Evolutionary conservation across 352 stramenopile species (phyloP).

Genomic region (Phytophthora constricta): DNA sequence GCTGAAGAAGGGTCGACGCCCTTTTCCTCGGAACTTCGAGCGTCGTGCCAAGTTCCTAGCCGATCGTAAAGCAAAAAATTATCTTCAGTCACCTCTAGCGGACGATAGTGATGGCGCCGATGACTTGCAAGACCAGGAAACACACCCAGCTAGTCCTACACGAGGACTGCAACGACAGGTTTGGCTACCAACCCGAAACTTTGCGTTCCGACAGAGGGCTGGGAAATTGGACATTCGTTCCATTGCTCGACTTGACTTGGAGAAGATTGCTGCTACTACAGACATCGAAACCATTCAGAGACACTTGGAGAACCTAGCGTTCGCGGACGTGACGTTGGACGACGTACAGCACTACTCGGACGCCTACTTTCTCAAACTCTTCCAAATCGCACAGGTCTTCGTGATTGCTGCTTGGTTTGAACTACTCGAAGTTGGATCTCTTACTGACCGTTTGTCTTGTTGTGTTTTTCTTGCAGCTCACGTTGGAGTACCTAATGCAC

Average conservation of each 20-base stretch:
- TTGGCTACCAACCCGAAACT: conserved; percentile 76
- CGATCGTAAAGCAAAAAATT: conserved; percentile 20
- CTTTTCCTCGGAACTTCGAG: conserved; percentile 25
- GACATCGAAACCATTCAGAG: conserved; percentile 79
- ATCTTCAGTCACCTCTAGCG: neutral
- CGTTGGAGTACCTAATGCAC: conserved; percentile 83
- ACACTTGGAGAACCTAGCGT: conserved; percentile 83
- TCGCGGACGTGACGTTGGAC: conserved; percentile 82
- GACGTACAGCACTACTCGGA: conserved; percentile 88
- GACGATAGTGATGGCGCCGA: conserved; percentile 14
- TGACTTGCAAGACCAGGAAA: conserved; percentile 26
- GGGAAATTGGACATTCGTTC: conserved; percentile 79
- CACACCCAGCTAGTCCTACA: conserved; percentile 12
- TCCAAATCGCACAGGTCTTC: conserved; percentile 83
- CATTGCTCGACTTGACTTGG: conserved; percentile 72
- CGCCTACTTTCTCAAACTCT: conserved; percentile 87
- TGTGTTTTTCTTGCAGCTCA: conserved; percentile 49
- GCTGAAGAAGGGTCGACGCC: conserved; percentile 9
- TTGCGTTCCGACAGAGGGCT: conserved; percentile 75
- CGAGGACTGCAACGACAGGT: conserved; percentile 46
- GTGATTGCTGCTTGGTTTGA: too few species aligned
- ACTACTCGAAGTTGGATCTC: too few species aligned
- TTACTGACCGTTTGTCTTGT: neutral
- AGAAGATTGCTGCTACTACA: conserved; percentile 76
- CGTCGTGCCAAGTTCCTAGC: conserved; percentile 35